Evolutionary conservation across 768 basidiomycete genomes (phyloP), one percentile per base, ranked within the genome.

Genomic region (Xanthoconium purpureum): DNA sequence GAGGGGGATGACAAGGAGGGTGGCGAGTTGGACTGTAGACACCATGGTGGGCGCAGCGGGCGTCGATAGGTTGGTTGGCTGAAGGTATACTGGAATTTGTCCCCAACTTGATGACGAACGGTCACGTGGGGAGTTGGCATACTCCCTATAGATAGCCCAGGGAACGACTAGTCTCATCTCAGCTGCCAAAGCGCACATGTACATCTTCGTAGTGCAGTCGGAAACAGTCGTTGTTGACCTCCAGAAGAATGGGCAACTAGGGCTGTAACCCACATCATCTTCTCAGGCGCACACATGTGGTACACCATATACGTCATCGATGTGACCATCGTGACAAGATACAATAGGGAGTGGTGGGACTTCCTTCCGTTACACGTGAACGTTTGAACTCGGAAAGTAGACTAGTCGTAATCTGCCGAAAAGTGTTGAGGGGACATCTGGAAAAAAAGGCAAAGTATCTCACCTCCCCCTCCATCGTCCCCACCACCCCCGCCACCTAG

Each of bases 401-500:
- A 39, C 59, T 69, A 71, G 55, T 71, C 71, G 45, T 65, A 69
- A 49, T 71, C 71, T 50, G 47, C 54, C 60, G 36, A 14, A 43
- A 38, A 3, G 1, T 1, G 9, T 40, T 56, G 47, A 53, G 52
- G 11, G 11, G 32, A 11, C 18, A 30, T 28, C 13, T 18, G n/a
- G n/a, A 20, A 28, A 20, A 49, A n/a, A 5, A 14, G 45, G 47
- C 5, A 32, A 33, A 44, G 13, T 33, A 13, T 36, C 63, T 63
- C 58, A 54, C 83, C 84, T 56, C 82, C 87, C 38, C 83, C 87
- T 32, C 81, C 87, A 39, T 80, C 88, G 17, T 81, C 89, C 14
- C 71, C 80, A 5, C 80, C 88, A 11, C 79, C 87, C 0, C 83
- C 87, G 10, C 81, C 91, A 6, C 87, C 89, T 20, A 89, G 70